Evolutionary conservation across 148 eudicot genomes (phyloP), one percentile per base, ranked within the genome.

Genomic region (Simmondsia chinensis): DNA sequence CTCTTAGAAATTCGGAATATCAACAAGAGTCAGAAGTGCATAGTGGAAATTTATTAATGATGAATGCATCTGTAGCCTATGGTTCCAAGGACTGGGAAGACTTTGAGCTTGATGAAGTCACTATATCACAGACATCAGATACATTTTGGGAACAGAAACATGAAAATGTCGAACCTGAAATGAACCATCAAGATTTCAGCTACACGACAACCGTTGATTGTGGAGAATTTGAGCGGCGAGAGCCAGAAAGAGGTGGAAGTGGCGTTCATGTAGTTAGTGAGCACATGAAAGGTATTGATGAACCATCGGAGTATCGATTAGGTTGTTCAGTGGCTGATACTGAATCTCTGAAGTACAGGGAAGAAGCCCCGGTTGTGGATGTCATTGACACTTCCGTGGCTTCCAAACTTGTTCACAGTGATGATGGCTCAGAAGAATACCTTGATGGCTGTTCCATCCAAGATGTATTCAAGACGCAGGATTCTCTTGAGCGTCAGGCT

Each of bases 51-150:
- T 15, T 43, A 16, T 42, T 85, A 59, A 73, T 72, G 37, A 72
- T 91, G 94, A 70, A 52, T 46, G 37, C 83, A 11, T 69, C 88
- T 30, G 51, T 64, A 34, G 95, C 95, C 16, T 91, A 79, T 72
- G 97, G 97, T 41, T 63, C 77, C 33, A 82, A 76, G 50, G 97
- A 91, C 33, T 85, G 83, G 97, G 80, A 79, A 45, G 94, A 91
- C 63, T 91, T 64, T 66, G 71, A 68, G 68, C 72, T 64, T 28
- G 77, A 70, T 53, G 65, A 64, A 42, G 38, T 40, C 9, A 26
- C 54, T 5, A 54, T 33, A 54, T 42, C 57, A 14, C 47, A 63
- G 12, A 39, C 56, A 34, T 50, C 52, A 40, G 65, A 55, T 50
- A 66, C 54, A 37, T 41, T 62, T 49, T 68, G 47, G 65, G 50